These are phyloP conservation scores for Candida neerlandica DNA, from an alignment of 1,139 yeast genomes.

Conservation along the genomic window DNA sequence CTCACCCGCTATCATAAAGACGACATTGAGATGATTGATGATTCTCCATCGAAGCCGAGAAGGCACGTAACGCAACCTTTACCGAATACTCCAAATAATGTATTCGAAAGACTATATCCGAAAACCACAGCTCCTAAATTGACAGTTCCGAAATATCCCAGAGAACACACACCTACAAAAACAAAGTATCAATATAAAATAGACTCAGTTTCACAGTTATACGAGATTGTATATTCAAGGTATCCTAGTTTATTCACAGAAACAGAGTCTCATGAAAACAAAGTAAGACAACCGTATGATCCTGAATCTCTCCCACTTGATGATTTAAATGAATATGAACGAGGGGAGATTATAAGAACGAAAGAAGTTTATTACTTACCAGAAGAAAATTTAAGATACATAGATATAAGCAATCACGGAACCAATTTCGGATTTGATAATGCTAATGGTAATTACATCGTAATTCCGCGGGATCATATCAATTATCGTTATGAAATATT, in stretches of 20 bases:
- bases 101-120: conserved; percentile 16
- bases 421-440: conserved; percentile 78
- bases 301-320: conserved; percentile 12
- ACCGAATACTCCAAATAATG: conserved; percentile 7
- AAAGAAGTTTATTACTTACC: conserved; percentile 44
- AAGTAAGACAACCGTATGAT: conserved; percentile 7
- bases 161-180: conserved; percentile 2
- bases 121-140: conserved; percentile 5
- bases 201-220: conserved; percentile 22
- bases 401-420: conserved; percentile 47
- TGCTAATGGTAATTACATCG: conserved; percentile 60
- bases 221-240: conserved; percentile 21
- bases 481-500: conserved; percentile 72
- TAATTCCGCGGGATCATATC: conserved; percentile 67
- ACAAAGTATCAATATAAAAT: conserved; percentile 17
- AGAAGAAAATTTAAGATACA: conserved; percentile 23
- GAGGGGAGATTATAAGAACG: conserved; percentile 51
- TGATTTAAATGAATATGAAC: conserved; percentile 49
- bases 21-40: conserved; percentile 1
- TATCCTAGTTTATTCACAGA: conserved; percentile 24
- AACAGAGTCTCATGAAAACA: background rate
- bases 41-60: conserved; percentile 14
- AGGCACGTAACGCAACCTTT: conserved; percentile 13
- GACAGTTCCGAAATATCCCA: conserved; percentile 1
- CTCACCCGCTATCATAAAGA: background rate